Base-by-base conservation (phyloP, 2,329 filamentous ascomycete genomes). In the Fusarium buxicola region DNA sequence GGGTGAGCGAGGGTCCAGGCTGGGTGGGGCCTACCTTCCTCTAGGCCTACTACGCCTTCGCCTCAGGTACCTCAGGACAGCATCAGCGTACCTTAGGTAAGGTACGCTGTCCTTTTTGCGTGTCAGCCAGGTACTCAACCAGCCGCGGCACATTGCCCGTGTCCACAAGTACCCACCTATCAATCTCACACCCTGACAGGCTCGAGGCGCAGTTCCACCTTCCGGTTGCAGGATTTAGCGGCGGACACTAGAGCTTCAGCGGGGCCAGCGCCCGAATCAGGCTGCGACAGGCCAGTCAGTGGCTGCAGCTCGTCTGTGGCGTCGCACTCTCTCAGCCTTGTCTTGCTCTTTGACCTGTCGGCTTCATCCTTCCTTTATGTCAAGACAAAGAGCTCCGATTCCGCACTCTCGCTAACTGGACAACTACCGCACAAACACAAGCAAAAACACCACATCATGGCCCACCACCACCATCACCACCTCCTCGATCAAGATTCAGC, bases 401-500 rank as follows among this genome's bases (percentile, higher is more conserved):
- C 18, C 25, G 15, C 10, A 9, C 15, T 18, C 12, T 35, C 13
- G 27, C 28, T 34, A 13, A 21, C 21, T 21, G 21, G 21, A 4
- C 21, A 21, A 21, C 21, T 31, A 15, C 16, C 25, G 18, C 31
- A 11, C 27, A 55, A 40, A 7, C 9, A 31, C 1, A 34, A 30
- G 30, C 25, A 41, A 7, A n/a, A 53, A 16, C 43, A 24, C 15
- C 21, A 55, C 16, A n/a, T n/a, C 25, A 72, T 71, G 66, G 62
- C 69, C 30, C 69, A 71, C 35, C 69, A 70, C 27, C 69, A 66
- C 30, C 69, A 71, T 32, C 69, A 70, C 27, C 69, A 66, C 21
- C 63, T 67, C 31, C 58, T 69, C 41, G 55, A 54, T 36, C 60
- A 69, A 58, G 72, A 73, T 18, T 74, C 76, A 38, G 85, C 86